Percentiles rank a stretch among this genome's conserved stretches.
Conservation (phyloP, 352 stramenopile species). For the Phytopythium montanum region DNA sequence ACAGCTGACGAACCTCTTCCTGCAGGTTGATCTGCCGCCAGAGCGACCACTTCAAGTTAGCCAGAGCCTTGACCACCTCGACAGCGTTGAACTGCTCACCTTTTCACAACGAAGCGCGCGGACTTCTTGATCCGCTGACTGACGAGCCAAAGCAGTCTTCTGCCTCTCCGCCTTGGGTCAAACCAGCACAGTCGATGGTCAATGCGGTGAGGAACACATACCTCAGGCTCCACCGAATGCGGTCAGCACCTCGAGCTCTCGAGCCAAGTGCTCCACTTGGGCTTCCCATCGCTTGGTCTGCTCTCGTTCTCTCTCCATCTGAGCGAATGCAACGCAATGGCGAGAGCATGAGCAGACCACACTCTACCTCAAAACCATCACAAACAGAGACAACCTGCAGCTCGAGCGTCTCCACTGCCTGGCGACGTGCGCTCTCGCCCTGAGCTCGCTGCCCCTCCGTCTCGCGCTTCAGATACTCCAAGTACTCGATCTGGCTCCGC, state of each 20-base stretch:
- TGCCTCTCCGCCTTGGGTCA: neutral
- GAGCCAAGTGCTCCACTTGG: neutral
- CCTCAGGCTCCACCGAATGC: neutral
- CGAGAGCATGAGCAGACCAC: neutral
- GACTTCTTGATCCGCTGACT: neutral
- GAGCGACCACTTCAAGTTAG: neutral
- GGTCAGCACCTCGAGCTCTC: neutral
- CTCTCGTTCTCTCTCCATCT: neutral
- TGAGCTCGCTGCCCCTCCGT: constrained; percentile 20
- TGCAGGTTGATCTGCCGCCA: constrained; percentile 20
- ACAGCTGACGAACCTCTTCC: constrained; percentile 23
- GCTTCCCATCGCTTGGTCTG: neutral
- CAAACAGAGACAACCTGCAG: constrained; percentile 15
- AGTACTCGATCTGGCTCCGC: constrained; percentile 31
- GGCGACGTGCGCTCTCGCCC: constrained; percentile 19
- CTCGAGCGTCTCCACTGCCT: constrained; percentile 24
- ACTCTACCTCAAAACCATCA: no score
- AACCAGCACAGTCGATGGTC: neutral
- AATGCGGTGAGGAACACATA: neutral
- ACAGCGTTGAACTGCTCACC: neutral
- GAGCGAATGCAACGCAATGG: neutral
- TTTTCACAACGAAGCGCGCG: neutral
- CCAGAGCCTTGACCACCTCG: no score
- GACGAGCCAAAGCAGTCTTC: neutral
- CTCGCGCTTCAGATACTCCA: constrained; percentile 49